Conservation (phyloP, 31 red algal species). For the Porphyra umbilicalis region DNA sequence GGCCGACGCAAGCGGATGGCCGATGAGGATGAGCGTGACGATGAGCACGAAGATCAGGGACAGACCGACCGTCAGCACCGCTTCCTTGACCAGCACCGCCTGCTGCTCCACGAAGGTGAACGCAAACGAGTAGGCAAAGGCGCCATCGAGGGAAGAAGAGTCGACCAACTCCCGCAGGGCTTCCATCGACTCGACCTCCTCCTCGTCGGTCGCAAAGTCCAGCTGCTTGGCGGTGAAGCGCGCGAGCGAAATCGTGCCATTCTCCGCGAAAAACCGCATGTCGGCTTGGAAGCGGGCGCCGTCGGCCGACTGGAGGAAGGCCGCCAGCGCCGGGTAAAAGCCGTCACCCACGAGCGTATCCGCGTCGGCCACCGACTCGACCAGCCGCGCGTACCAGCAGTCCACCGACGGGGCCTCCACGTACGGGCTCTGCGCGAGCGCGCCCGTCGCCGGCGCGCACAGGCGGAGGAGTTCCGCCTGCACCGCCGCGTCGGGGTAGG, state of each 20-base stretch:
- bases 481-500: conserved; percentile 17
- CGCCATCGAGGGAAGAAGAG: conserved; percentile 20
- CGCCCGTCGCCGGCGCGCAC: conserved; percentile 17
- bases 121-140: conserved; percentile 54
- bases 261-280: conserved; percentile 12
- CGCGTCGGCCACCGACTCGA: neutral
- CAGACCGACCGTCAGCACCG: conserved; percentile 43
- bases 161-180: conserved; percentile 32
- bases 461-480: conserved; percentile 24
- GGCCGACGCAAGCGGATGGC: conserved; percentile 36
- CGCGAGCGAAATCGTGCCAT: conserved; percentile 2
- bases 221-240: conserved; percentile 33
- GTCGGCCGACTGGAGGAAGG: conserved; percentile 5
- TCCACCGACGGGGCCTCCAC: conserved; percentile 29
- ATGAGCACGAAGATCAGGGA: conserved; percentile 31
- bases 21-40: conserved; percentile 54
- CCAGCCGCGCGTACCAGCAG: conserved; percentile 40
- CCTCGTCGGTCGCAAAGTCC: conserved; percentile 29
- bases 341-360: neutral
- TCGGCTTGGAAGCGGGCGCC: conserved; percentile 16
- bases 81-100: conserved; percentile 35
- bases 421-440: conserved; percentile 37
- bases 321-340: neutral
- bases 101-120: conserved; percentile 64
- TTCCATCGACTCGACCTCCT: conserved; percentile 28